Base-by-base conservation (phyloP, 2,329 filamentous ascomycete genomes). In the Corinectria fuckeliana region DNA sequence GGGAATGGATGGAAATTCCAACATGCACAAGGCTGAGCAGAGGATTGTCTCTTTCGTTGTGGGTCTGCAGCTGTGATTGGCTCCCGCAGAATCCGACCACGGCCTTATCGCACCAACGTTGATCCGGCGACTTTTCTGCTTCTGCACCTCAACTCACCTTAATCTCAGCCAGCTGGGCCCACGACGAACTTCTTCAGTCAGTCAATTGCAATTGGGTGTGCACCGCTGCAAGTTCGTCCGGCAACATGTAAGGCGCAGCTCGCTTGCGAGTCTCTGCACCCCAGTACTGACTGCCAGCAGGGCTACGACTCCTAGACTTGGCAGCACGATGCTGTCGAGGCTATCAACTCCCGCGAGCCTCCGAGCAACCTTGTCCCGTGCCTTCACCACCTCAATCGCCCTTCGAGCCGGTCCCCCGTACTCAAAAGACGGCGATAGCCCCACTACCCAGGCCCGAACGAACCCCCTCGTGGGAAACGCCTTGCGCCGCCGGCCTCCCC, bases 381-480 rank as follows among this genome's bases (percentile, higher is more conserved):
- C 72, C 10, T 75, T 76, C 59, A 73, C 75, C n/a, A 73, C 74
- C 45, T 71, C 72, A 5, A 56, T 73, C 21, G 65, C 70, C 50
- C 49, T 74, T 11, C 71, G 71, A 56, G 49, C 65, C 50, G 64
- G 66, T 4, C 47, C 38, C 30, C 25, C 54, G 8, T 41, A 49
- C 26, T 18, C 26, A 51, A 20, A 51, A 36, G 14, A 38, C 3
- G 47, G 63, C 3, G 51, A 55, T 1, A 45, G 53, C 5, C 32
- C 62, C 2, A 60, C 51, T 4, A 57, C 32, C 20, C 8, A 13
- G 9, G 45, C 41, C 21, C 71, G 71, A 58, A 36, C 38, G 20
- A 76, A 75, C 52, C 74, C 74, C 36, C 70, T 75, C 10, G 62
- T 76, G 26, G 74, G 74, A 38, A 72, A 72, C 60, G 52, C 65